phyloP scores from a whole-genome alignment of 2,329 filamentous ascomycete genomes.

The Colletotrichum brevisporum region DNA sequence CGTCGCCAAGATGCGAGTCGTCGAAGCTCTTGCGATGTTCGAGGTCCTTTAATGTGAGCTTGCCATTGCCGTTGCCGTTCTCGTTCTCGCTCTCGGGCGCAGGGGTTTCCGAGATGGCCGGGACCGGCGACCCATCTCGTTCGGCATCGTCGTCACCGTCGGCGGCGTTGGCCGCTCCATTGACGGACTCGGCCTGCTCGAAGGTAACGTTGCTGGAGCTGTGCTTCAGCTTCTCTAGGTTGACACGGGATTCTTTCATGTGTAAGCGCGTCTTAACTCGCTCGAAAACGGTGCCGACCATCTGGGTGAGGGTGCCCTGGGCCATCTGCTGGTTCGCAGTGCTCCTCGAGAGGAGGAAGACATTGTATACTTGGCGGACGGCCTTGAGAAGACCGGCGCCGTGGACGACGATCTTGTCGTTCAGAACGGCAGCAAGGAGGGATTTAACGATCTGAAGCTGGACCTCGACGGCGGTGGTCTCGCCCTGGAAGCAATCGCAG shows the following conservation, averaged over 20 bases:
- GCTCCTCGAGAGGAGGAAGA: constrained; percentile 94
- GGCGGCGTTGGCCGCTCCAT: constrained; percentile 52
- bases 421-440: constrained; percentile 91
- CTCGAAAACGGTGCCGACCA: constrained; percentile 99
- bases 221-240: constrained; percentile 65
- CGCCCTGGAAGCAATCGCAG: constrained; percentile 98
- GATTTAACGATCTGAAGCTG: constrained; percentile 99
- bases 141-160: constrained; percentile 58
- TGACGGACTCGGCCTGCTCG: constrained; percentile 59
- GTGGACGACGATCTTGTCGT: constrained; percentile 99
- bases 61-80: constrained; percentile 64
- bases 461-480: constrained; percentile 91
- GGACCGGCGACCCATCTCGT: background rate
- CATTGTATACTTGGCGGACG: constrained; percentile 98
- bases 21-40: constrained; percentile 79
- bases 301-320: constrained; percentile 96
- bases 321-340: constrained; percentile 97
- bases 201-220: constrained; percentile 67
- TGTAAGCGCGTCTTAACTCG: constrained; percentile 88
- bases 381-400: constrained; percentile 96
- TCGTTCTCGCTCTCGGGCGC: constrained; percentile 51
- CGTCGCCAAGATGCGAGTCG: constrained; percentile 76
- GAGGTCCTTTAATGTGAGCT: constrained; percentile 76
- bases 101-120: constrained; percentile 48
- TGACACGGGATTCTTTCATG: constrained; percentile 85